Evolutionary conservation across 495 filamentous ascomycete genomes (phyloP).

Genomic region (Talaromyces adpressus): DNA sequence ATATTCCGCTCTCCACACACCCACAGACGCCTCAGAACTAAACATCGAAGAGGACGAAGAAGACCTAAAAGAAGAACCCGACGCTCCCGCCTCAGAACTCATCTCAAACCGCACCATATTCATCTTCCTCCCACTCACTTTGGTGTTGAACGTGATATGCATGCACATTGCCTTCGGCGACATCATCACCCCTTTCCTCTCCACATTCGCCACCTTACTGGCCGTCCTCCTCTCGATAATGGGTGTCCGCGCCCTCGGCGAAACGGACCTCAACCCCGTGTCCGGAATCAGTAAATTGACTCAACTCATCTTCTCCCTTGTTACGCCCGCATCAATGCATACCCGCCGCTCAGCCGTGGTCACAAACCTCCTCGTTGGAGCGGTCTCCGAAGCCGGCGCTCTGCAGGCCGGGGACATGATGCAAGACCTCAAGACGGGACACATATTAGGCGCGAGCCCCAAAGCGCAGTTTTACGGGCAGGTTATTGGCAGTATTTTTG

Average conservation of each 20-base stretch:
- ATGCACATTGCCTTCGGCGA: conserved; percentile 74
- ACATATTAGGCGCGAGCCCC: conserved; percentile 84
- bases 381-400: conserved; percentile 79
- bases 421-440: conserved; percentile 97
- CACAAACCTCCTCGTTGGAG: conserved; percentile 93
- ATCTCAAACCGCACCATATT: conserved; percentile 66
- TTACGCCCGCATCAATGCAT: conserved; percentile 68
- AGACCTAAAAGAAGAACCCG: conserved; percentile 41
- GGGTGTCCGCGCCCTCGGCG: conserved; percentile 90
- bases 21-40: conserved; percentile 12
- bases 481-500: conserved; percentile 82
- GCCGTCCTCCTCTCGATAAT: conserved; percentile 87
- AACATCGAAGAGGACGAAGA: conserved; percentile 13
- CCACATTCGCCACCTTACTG: conserved; percentile 75
- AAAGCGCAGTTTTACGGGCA: conserved; percentile 97
- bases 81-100: conserved; percentile 78
- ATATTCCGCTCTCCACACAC: conserved; percentile 34
- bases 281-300: conserved; percentile 95
- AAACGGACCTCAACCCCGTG: conserved; percentile 96
- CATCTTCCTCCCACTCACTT: conserved; percentile 66
- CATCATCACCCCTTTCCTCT: conserved; percentile 55
- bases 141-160: conserved; percentile 70
- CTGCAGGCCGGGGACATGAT: conserved; percentile 95
- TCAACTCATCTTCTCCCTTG: conserved; percentile 86
- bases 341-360: conserved; percentile 57